Evolutionary conservation across 805 yeast species (phyloP).

Genomic region (Saturnispora quitensis): DNA sequence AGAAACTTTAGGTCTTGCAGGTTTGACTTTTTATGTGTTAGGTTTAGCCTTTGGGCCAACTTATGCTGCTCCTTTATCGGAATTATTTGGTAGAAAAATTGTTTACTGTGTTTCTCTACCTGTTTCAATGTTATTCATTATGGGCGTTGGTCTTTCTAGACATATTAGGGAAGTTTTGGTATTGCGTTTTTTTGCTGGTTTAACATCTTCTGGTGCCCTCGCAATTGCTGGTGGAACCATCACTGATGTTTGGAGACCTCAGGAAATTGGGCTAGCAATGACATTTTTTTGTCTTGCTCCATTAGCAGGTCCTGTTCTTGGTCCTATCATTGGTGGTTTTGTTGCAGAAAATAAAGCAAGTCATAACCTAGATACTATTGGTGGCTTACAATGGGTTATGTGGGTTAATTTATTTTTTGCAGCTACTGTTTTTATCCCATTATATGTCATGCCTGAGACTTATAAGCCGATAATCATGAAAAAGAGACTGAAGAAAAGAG

Average conservation of each 20-base stretch:
- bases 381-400: conserved; percentile 61
- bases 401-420: conserved; percentile 68
- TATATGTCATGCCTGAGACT: conserved; percentile 52
- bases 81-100: conserved; percentile 56
- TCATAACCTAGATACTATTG: conserved; percentile 12
- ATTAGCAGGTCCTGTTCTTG: conserved; percentile 70
- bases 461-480: conserved; percentile 59
- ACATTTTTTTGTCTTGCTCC: conserved; percentile 72
- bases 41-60: conserved; percentile 71
- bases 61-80: conserved; percentile 64
- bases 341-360: conserved; percentile 43
- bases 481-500: conserved; percentile 52
- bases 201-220: conserved; percentile 72
- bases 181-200: conserved; percentile 65
- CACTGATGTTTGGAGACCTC: conserved; percentile 63
- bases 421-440: conserved; percentile 42
- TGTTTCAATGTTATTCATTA: conserved; percentile 56
- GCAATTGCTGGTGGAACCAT: conserved; percentile 82
- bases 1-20: conserved; percentile 54
- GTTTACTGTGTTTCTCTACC: conserved; percentile 55
- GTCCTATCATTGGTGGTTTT: conserved; percentile 69
- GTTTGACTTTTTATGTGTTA: conserved; percentile 57
- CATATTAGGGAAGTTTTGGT: conserved; percentile 57
- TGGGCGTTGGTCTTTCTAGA: conserved; percentile 62
- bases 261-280: conserved; percentile 64